Evolutionary conservation across 129 eudicot species (phyloP), one percentile per base, ranked within the genome.

Genomic region (Mikania micrantha): DNA sequence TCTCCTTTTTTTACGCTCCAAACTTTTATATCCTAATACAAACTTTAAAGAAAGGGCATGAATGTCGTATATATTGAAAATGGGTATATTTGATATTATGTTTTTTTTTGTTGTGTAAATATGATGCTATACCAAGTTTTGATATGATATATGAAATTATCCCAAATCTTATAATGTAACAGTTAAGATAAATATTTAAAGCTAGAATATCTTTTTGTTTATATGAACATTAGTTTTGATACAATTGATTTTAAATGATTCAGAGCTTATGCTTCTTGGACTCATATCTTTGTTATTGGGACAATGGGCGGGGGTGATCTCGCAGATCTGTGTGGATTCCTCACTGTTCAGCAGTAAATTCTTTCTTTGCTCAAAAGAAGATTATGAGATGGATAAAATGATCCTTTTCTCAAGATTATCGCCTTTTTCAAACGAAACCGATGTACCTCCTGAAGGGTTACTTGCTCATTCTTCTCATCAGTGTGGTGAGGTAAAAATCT

Each of bases 221-320:
- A n/a, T 56, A 24, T 9, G 31, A 60, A 21, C 42, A 7, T 13
- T 39, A 54, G 56, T 20, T 7, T 40, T 3, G 11, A 28, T 20
- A 49, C 2, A 19, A 11, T 58, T 45, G 52, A 10, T 68, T 47
- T 36, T 52, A 39, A 31, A 22, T 58, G 44, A 25, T 27, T 29
- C 91, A 94, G 99, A 94, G 78, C 70, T 94, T 79, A 94, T 94
- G 99, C 93, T 94, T 74, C 99, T 94, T 47, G 99, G 99, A 68
- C 90, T 94, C 25, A 90, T 94, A 81, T 94, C 99, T 11, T 75
- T 94, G 83, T 81, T 94, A 74, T 49, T 94, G 84, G 97, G 99
- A 41, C 99, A 94, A 85, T 94, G 95, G 87, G 90, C 99, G 44
- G 74, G 81, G 0, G 77, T 79, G 85, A 94, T 94, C 78, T 87